Conservation (phyloP, 2,329 filamentous ascomycete genomes). For the Coniochaeta hoffmannii region DNA sequence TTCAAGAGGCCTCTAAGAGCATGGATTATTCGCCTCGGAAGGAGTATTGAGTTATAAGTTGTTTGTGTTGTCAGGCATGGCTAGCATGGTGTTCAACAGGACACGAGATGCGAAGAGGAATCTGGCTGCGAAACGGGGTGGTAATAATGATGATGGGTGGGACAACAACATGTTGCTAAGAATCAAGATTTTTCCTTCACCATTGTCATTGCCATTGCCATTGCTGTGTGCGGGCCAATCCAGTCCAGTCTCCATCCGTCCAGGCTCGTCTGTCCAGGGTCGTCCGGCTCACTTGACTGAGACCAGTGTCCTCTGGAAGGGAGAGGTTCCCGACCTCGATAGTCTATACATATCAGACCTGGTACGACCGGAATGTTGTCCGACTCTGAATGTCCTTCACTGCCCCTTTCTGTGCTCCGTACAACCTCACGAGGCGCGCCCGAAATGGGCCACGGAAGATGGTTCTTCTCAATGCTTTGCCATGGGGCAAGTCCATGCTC, state of each 20-base stretch:
- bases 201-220: constrained; percentile 12
- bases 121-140: background rate
- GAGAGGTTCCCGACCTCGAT: background rate
- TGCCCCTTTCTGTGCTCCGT: background rate
- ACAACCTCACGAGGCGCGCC: background rate
- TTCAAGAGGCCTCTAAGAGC: background rate
- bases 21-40: background rate
- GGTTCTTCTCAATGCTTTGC: background rate
- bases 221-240: background rate
- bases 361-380: background rate
- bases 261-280: background rate
- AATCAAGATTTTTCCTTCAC: background rate
- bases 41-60: background rate
- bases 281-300: background rate
- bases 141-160: background rate
- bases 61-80: background rate
- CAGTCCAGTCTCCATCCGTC: background rate
- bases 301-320: background rate
- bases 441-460: background rate
- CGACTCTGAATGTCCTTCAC: background rate
- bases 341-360: background rate
- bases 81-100: background rate
- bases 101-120: background rate
- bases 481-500: background rate
- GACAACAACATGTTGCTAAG: background rate